These are phyloP conservation scores for Fraxinus nigra DNA, from an alignment of 305 asterid species.

Conservation along the genomic window DNA sequence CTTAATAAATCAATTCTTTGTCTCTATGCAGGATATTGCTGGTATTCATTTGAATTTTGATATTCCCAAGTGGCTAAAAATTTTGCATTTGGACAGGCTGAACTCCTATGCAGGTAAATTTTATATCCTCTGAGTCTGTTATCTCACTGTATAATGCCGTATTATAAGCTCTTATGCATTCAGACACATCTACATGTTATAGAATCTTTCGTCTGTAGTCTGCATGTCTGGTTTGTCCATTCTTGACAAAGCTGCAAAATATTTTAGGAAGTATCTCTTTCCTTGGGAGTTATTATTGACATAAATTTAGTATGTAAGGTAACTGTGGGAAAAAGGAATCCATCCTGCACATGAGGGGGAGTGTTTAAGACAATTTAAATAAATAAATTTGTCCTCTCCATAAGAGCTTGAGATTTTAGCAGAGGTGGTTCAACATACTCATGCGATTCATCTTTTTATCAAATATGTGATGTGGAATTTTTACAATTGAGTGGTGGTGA, in stretches of 20 bases:
- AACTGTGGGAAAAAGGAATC: neutral
- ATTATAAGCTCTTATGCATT: constrained; percentile 13
- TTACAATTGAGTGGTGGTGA: neutral
- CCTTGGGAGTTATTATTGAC: neutral
- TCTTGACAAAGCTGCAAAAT: constrained; percentile 7
- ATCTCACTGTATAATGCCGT: constrained; percentile 17
- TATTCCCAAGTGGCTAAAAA: constrained; percentile 76
- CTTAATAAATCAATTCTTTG: constrained; percentile 3
- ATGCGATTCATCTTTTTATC: neutral
- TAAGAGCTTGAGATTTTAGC: neutral
- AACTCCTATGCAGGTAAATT: constrained; percentile 78
- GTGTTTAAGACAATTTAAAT: neutral
- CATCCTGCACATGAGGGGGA: neutral
- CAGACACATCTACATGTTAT: neutral
- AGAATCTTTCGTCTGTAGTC: constrained; percentile 6
- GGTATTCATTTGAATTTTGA: constrained; percentile 90
- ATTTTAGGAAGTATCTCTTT: neutral
- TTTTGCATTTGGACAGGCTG: constrained; percentile 70
- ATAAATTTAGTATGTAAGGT: constrained; percentile 1
- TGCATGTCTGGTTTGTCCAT: neutral
- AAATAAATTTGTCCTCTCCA: neutral
- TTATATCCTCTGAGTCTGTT: constrained; percentile 21
- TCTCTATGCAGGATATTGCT: constrained; percentile 71
- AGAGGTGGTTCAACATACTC: neutral
- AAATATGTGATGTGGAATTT: neutral